Conservation (phyloP, 208 protist genomes). For the Acanthamoeba culbertsoni region DNA sequence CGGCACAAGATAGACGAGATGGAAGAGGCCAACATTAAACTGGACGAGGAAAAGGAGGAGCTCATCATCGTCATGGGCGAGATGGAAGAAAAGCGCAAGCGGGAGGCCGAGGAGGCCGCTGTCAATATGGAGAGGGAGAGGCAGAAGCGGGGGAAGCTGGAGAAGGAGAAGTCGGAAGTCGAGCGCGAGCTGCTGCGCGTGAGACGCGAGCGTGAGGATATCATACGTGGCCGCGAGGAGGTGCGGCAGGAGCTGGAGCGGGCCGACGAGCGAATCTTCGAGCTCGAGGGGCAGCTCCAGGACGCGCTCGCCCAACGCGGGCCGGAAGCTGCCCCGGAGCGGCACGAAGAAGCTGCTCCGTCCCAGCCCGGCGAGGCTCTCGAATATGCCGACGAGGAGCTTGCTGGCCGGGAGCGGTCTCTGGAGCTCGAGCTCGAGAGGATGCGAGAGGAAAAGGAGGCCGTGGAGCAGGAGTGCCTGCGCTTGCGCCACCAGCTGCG, state of each 20-base stretch:
- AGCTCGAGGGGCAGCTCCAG: background rate
- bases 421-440: background rate
- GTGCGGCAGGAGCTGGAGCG: background rate
- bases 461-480: background rate
- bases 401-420: background rate
- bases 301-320: background rate
- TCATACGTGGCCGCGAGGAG: background rate
- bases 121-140: background rate
- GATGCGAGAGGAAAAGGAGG: background rate
- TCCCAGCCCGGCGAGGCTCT: background rate
- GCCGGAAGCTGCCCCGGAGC: background rate
- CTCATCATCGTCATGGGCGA: slow-evolving; percentile 4
- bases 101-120: background rate
- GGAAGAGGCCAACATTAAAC: background rate
- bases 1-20: background rate
- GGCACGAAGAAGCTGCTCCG: background rate
- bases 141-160: background rate
- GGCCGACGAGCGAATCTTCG: background rate
- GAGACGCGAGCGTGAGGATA: background rate
- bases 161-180: background rate
- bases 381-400: background rate
- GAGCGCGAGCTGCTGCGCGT: background rate
- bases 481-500: background rate
- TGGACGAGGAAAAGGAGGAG: slow-evolving; percentile 52
- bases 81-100: background rate